Evolutionary conservation across 2,329 filamentous ascomycete species (phyloP), one percentile per base, ranked within the genome.

Genomic region (Alternaria longipes): DNA sequence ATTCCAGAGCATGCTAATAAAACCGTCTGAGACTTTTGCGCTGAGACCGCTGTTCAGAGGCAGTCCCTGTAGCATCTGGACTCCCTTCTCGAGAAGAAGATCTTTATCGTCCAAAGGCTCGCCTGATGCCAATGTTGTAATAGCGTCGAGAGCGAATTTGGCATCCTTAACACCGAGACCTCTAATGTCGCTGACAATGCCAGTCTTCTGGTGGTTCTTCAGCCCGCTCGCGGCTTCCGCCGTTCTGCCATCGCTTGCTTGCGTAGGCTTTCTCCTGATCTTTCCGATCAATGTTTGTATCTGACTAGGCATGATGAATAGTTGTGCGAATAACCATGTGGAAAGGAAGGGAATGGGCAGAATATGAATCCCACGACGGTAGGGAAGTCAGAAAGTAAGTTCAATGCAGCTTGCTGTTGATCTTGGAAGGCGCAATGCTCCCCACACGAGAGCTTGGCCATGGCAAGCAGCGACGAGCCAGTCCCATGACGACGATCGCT

Each of bases 81-180:
- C 83, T 18, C 83, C 84, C 73, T 85, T 74, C 64, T 86, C 84
- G 16, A 77, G 70, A 38, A 77, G 53, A 8, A 71, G 64, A 7
- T 74, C 72, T 52, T 77, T 77, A 80, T 94, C 92, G 69, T 94
- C 89, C 5, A 87, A 78, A 11, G 89, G 82, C 49, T 86, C 84
- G 1, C 90, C 89, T 67, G 86, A 89, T 32, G 89, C 76, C 77
- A 91, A 89, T 62, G 81, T 83, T 56, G 85, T 84, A 59, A 92
- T 80, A 45, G 90, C 74, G 66, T 92, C 90, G 82, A 78, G 70
- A 38, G 78, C 61, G 59, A 72, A 77, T 63, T 63, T 70, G 40
- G 72, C 72, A 51, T 74, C 85, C 82, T 73, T 81, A 73, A 82
- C 60, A 65, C 84, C 76, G 20, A 92, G 76, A 5, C 84, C 78